Percentiles rank a stretch among this genome's conserved stretches.
Conservation (phyloP, 2,329 filamentous ascomycete species). For the Epichloe sibirici region DNA sequence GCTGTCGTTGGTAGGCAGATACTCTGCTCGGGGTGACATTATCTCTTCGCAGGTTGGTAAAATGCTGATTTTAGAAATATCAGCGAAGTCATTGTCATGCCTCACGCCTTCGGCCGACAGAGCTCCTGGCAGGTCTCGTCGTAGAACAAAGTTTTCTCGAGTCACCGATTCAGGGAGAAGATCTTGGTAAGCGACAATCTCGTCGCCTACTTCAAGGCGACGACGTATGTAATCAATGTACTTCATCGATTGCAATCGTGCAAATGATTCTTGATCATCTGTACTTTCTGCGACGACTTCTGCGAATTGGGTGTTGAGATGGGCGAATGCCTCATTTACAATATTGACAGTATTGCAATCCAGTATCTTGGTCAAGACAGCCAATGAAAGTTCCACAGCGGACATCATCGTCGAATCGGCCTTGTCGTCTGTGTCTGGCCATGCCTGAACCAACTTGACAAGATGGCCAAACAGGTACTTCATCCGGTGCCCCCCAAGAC, state of each 20-base stretch:
- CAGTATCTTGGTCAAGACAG: conserved; percentile 21
- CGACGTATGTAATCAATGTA: conserved; percentile 19
- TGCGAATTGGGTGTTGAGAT: conserved; percentile 11
- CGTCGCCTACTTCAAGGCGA: conserved; percentile 19
- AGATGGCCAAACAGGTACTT: conserved; percentile 20
- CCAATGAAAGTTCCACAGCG: conserved; percentile 17
- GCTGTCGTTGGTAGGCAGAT: conserved; percentile 28
- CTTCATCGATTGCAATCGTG: conserved; percentile 17
- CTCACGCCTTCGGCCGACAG: conserved; percentile 21
- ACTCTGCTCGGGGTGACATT: conserved; percentile 27
- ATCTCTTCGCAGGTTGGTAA: conserved; percentile 38
- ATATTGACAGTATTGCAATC: conserved; percentile 25
- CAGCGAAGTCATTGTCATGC: conserved; percentile 37
- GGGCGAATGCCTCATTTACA: conserved; percentile 12
- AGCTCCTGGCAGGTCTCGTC: conserved; percentile 20
- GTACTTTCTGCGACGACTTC: conserved; percentile 9
- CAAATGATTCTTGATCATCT: conserved; percentile 12
- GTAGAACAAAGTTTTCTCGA: conserved; percentile 18
- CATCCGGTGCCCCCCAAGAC: conserved; percentile 21
- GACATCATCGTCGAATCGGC: conserved; percentile 9
- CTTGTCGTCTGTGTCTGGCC: conserved; percentile 5
- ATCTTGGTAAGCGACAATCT: conserved; percentile 7
- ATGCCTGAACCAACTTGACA: neutral
- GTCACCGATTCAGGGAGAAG: conserved; percentile 6
- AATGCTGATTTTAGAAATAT: conserved; percentile 34